These are phyloP conservation scores for Collybia nuda DNA, from an alignment of 768 basidiomycete species.

Conservation along the genomic window DNA sequence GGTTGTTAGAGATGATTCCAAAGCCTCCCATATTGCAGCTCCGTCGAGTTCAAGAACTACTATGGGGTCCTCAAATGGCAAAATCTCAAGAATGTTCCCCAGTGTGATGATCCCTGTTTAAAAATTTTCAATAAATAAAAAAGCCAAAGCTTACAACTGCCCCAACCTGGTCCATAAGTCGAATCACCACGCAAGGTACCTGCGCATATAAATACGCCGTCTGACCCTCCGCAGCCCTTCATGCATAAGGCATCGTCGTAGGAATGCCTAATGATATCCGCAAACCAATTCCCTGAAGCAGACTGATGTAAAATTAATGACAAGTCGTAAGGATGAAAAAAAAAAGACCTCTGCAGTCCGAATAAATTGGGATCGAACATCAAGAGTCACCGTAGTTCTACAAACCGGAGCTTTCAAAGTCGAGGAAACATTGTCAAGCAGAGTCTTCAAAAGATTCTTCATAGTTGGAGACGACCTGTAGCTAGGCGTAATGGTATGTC, in stretches of 20 bases:
- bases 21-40: conserved; percentile 71
- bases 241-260: conserved; percentile 72
- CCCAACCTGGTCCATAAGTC: conserved; percentile 74
- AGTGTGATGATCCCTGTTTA: conserved; percentile 70
- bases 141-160: neutral
- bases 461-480: conserved; percentile 57
- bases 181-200: conserved; percentile 88
- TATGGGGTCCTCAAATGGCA: conserved; percentile 86
- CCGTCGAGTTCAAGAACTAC: conserved; percentile 84
- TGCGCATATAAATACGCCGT: conserved; percentile 79
- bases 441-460: conserved; percentile 52
- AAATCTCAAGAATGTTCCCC: conserved; percentile 84
- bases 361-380: conserved; percentile 74
- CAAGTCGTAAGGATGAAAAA: neutral
- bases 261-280: conserved; percentile 79
- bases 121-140: neutral
- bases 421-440: conserved; percentile 68
- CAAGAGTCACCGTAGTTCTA: conserved; percentile 61
- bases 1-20: conserved; percentile 70
- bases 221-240: conserved; percentile 62
- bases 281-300: conserved; percentile 78
- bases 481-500: conserved; percentile 59
- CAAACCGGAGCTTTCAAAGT: conserved; percentile 78
- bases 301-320: conserved; percentile 40
- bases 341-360: conserved; percentile 64